These are phyloP conservation scores for Galerina marginata DNA, from an alignment of 768 basidiomycete species.

Conservation along the genomic window DNA sequence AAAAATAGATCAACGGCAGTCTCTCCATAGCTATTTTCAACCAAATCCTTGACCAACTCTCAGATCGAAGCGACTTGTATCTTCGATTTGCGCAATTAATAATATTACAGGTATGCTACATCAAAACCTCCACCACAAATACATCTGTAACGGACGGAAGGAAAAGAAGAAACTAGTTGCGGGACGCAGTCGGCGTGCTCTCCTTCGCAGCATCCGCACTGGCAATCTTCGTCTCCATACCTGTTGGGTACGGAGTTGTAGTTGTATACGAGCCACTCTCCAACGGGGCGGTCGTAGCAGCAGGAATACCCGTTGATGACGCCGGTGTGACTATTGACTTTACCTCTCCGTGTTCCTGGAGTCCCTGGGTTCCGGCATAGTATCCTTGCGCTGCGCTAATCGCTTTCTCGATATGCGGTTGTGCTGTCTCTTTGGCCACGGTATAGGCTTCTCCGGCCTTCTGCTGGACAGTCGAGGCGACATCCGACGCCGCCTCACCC, in stretches of 20 bases:
- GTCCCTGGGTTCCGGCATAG: constrained; percentile 21
- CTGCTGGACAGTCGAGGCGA: constrained; percentile 15
- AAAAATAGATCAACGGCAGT: background rate
- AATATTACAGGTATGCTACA: constrained; percentile 11
- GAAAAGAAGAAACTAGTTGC: background rate
- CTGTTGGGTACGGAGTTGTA: constrained; percentile 33
- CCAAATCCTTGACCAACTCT: too few species aligned
- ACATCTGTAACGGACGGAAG: background rate
- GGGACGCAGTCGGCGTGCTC: background rate
- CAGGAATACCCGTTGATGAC: background rate
- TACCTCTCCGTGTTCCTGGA: too few species aligned
- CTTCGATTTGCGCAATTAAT: background rate
- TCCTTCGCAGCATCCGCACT: constrained; percentile 3
- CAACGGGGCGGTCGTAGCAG: constrained; percentile 42
- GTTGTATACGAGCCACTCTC: constrained; percentile 42
- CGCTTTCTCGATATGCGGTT: constrained; percentile 47
- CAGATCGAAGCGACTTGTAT: too few species aligned
- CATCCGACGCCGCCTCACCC: constrained; percentile 1
- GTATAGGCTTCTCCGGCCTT: constrained; percentile 6
- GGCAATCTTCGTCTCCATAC: background rate
- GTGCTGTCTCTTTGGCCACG: constrained; percentile 36
- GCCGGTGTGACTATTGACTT: too few species aligned
- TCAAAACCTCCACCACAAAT: background rate
- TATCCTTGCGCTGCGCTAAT: constrained; percentile 39
- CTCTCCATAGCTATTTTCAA: background rate